Evolutionary conservation across 2,329 filamentous ascomycete species (phyloP).

Genomic region (Calonectria montana): DNA sequence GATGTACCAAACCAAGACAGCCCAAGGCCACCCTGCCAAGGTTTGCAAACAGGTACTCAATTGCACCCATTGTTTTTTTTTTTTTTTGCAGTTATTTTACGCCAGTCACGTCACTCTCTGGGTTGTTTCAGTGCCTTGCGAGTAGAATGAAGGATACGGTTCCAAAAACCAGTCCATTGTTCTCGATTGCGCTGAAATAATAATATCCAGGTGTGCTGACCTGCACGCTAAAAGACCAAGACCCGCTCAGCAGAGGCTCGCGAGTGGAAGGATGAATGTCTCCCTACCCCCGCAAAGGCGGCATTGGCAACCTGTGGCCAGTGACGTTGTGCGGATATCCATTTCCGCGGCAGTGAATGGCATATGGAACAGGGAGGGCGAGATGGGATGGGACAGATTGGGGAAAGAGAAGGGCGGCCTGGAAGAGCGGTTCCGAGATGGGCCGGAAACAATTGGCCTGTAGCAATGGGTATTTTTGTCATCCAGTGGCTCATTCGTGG

Average conservation of each 20-base stretch:
- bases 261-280: background rate
- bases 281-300: background rate
- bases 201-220: constrained; percentile 31
- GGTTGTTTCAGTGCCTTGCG: background rate
- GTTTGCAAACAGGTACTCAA: constrained; percentile 20
- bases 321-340: constrained; percentile 26
- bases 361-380: background rate
- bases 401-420: background rate
- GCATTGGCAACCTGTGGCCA: constrained; percentile 14
- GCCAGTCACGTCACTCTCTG: background rate
- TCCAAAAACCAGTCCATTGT: background rate
- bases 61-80: constrained; percentile 16
- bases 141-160: background rate
- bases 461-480: background rate
- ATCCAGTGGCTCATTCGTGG: background rate
- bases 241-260: background rate
- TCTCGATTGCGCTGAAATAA: constrained; percentile 24
- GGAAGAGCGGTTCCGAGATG: constrained; percentile 15
- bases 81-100: background rate
- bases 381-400: background rate
- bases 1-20: constrained; percentile 13
- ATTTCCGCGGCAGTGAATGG: constrained; percentile 21
- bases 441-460: background rate
- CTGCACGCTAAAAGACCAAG: constrained; percentile 11
- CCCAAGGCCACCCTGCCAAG: constrained; percentile 15